phyloP scores from a whole-genome alignment of 2,329 filamentous ascomycete species.

The Metarhizium rileyi region DNA sequence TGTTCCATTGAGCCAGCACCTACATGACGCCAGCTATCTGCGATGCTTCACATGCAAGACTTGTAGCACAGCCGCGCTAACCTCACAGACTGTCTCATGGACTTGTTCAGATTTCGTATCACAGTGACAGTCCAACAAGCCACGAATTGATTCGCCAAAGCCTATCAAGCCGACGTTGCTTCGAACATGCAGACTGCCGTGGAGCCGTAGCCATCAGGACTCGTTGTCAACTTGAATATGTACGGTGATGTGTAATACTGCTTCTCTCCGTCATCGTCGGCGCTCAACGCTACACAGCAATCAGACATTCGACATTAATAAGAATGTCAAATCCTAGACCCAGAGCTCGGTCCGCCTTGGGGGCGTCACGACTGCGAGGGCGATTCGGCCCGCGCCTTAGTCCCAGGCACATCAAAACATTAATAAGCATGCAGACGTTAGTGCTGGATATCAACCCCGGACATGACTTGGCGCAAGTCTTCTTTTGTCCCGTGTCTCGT shows the following conservation, averaged over 20 bases:
- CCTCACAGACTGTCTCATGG: neutral
- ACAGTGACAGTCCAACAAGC: neutral
- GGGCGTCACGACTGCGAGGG: neutral
- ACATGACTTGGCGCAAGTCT: neutral
- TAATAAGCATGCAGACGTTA: neutral
- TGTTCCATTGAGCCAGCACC: neutral
- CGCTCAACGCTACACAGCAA: neutral
- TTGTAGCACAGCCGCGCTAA: neutral
- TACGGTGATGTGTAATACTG: neutral
- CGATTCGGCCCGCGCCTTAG: neutral
- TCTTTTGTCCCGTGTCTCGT: neutral
- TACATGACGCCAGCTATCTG: neutral
- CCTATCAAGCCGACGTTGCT: neutral
- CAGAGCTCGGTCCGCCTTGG: neutral
- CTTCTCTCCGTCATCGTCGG: neutral
- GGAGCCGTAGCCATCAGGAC: neutral
- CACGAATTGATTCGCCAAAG: neutral
- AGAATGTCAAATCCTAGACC: neutral
- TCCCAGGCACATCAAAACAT: neutral
- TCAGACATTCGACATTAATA: neutral
- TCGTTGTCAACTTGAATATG: neutral
- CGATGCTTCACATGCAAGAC: constrained; percentile 2
- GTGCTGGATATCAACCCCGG: neutral
- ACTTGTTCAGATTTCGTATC: neutral
- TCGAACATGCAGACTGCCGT: neutral